Evolutionary conservation across 768 basidiomycete species (phyloP).

Genomic region (Rhizopogon vinicolor): DNA sequence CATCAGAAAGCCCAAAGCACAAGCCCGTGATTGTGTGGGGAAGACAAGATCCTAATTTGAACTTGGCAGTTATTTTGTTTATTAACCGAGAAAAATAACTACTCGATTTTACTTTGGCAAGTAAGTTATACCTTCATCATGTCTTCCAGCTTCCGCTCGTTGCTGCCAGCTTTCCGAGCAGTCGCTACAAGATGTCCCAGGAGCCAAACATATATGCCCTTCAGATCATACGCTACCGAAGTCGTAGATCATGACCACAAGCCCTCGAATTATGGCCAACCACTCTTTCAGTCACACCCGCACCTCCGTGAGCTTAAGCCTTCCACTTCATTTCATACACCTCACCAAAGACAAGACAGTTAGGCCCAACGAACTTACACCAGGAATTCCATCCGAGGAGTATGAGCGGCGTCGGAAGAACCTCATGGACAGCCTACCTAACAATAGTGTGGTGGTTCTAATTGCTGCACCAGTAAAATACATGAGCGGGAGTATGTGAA

Average conservation of each 20-base stretch:
- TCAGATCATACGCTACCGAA: slow-evolving; percentile 31
- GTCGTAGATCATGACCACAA: slow-evolving; percentile 35
- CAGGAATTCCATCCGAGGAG: slow-evolving; percentile 74
- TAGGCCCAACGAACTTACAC: slow-evolving; percentile 64
- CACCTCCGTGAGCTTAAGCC: slow-evolving; percentile 55
- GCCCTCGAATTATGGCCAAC: slow-evolving; percentile 79
- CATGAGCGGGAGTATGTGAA: slow-evolving; percentile 71
- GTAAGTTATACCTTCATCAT: slow-evolving; percentile 8
- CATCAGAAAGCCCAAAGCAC: not conserved
- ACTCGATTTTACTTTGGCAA: not conserved
- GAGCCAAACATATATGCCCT: not conserved
- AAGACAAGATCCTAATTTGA: not conserved
- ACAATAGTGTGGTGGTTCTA: slow-evolving; percentile 68
- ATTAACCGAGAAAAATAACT: not conserved
- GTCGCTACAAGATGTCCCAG: not conserved
- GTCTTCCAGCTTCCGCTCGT: slow-evolving; percentile 15
- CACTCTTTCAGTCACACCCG: slow-evolving; percentile 71
- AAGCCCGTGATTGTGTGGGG: not conserved
- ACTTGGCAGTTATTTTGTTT: not conserved
- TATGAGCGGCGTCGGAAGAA: slow-evolving; percentile 67
- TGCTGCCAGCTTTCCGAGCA: slow-evolving; percentile 6
- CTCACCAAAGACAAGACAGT: slow-evolving; percentile 33
- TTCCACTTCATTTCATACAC: not conserved
- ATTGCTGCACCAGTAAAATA: slow-evolving; percentile 80
- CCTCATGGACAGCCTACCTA: slow-evolving; percentile 73